phyloP scores from a whole-genome alignment of 1,284 basidiomycete genomes.

The Ustilago curta region DNA sequence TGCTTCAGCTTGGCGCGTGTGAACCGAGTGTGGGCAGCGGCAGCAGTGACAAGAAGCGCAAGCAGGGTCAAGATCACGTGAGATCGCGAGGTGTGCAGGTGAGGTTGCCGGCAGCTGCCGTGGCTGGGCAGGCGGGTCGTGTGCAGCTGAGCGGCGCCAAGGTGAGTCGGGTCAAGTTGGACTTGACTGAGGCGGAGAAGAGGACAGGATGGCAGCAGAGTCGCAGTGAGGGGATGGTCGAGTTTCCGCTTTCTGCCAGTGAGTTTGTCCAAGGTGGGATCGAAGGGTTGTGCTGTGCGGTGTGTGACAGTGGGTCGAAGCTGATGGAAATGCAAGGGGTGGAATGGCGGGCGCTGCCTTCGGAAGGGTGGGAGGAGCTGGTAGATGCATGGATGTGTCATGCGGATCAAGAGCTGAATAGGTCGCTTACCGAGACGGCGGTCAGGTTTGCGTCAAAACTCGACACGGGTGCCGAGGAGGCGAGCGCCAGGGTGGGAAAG shows the following conservation, averaged over 20 bases:
- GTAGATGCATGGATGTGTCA: constrained; percentile 99
- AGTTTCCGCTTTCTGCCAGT: constrained; percentile 30
- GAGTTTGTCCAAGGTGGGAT: background rate
- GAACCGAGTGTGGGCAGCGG: constrained; percentile 8
- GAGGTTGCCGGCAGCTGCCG: constrained; percentile 14
- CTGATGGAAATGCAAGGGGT: background rate
- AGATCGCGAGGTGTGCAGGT: constrained; percentile 1
- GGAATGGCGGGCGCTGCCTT: constrained; percentile 85
- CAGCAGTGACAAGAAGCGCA: constrained; percentile 13
- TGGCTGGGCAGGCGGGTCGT: constrained; percentile 6
- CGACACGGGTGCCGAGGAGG: background rate
- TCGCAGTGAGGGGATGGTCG: constrained; percentile 16
- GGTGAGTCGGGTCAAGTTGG: constrained; percentile 23
- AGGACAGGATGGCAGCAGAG: constrained; percentile 8
- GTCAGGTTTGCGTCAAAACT: constrained; percentile 25
- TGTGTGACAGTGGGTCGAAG: background rate
- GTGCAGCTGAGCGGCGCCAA: background rate
- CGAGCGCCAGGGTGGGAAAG: background rate
- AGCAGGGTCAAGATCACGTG: constrained; percentile 19
- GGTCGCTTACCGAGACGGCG: constrained; percentile 37
- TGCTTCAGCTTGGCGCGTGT: constrained; percentile 3
- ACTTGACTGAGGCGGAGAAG: constrained; percentile 17
- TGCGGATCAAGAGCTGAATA: constrained; percentile 76
- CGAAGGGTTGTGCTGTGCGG: constrained; percentile 20
- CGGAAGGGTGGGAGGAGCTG: constrained; percentile 95